phyloP scores from a whole-genome alignment of 108 stramenopile species.

The Licmophora abbreviata region DNA sequence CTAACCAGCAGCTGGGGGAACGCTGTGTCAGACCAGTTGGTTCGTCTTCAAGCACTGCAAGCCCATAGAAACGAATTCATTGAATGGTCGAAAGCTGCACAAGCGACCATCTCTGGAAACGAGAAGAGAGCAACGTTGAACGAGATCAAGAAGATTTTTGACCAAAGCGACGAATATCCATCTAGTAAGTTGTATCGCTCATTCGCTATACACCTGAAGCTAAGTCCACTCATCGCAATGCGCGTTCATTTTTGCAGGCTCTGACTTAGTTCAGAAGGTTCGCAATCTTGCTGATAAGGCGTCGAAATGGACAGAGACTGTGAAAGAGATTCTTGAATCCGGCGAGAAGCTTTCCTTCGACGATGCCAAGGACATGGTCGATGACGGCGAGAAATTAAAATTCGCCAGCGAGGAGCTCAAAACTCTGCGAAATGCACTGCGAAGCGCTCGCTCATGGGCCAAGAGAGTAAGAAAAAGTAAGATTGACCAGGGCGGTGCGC shows the following conservation, averaged over 20 bases:
- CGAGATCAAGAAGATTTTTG: conserved; percentile 37
- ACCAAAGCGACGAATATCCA: conserved; percentile 42
- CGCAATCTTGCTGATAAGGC: conserved; percentile 30
- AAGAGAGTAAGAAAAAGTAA: conserved; percentile 47
- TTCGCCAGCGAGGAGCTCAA: conserved; percentile 43
- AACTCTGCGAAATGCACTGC: conserved; percentile 34
- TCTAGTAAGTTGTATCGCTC: too few species aligned
- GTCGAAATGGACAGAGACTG: conserved; percentile 28
- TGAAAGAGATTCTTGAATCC: conserved; percentile 21
- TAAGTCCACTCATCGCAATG: not conserved
- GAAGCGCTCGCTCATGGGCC: conserved; percentile 43
- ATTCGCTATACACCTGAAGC: too few species aligned
- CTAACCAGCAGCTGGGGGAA: conserved; percentile 37
- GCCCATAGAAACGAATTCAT: conserved; percentile 46
- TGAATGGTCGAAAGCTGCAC: conserved; percentile 47
- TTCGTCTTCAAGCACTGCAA: conserved; percentile 34
- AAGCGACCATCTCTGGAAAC: conserved; percentile 29
- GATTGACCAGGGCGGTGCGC: conserved; percentile 25
- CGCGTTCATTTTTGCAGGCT: conserved; percentile 12
- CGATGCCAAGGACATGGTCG: conserved; percentile 45
- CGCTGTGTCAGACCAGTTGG: conserved; percentile 46
- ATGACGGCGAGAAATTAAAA: conserved; percentile 50
- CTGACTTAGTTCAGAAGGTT: conserved; percentile 52
- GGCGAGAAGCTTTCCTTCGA: conserved; percentile 32
- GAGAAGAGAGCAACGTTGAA: conserved; percentile 48